Conservation (phyloP, 2,329 filamentous ascomycete species). For the Epichloe sp. region DNA sequence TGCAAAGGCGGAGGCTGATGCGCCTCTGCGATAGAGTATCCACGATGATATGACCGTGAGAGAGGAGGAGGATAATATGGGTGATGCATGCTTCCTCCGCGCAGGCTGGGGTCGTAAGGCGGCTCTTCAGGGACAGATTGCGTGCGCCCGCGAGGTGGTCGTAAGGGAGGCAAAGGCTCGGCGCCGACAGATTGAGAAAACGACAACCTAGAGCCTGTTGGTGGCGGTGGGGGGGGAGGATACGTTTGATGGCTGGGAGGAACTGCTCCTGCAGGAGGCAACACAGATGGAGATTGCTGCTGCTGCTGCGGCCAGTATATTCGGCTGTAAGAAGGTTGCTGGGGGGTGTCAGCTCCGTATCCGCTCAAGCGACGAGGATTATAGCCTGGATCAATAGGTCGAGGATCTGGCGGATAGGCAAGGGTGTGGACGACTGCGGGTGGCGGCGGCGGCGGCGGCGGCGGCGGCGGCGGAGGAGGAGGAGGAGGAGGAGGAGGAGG, state of each 20-base stretch:
- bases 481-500: conserved; percentile 9
- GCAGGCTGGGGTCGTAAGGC: conserved; percentile 19
- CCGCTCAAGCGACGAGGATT: conserved; percentile 18
- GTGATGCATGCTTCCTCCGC: conserved; percentile 15
- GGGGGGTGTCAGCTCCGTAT: conserved; percentile 16
- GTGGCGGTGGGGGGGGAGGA: conserved; percentile 15
- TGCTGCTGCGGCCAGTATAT: conserved; percentile 23
- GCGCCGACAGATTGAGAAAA: conserved; percentile 22
- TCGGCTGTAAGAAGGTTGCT: conserved; percentile 13
- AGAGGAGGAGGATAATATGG: conserved; percentile 20
- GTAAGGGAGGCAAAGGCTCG: conserved; percentile 25
- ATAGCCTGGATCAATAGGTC: conserved; percentile 21
- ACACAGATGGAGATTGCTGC: conserved; percentile 1
- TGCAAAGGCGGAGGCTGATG: conserved; percentile 19
- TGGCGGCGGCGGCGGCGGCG: not conserved
- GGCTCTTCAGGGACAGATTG: conserved; percentile 22
- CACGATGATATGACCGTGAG: conserved; percentile 18
- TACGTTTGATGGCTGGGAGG: conserved; percentile 11
- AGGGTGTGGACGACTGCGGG: conserved; percentile 8
- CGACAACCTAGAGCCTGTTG: conserved; percentile 18
- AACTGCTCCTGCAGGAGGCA: conserved; percentile 2
- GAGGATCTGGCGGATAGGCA: conserved; percentile 16
- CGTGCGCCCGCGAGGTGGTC: conserved; percentile 23
- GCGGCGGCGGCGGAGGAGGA: conserved; percentile 5
- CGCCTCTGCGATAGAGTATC: conserved; percentile 15